A percentile compares a stretch with the other conserved stretches of the same genome.
phyloP scores from a whole-genome alignment of 495 filamentous ascomycete genomes.

The Hypoxylon lenormandii region DNA sequence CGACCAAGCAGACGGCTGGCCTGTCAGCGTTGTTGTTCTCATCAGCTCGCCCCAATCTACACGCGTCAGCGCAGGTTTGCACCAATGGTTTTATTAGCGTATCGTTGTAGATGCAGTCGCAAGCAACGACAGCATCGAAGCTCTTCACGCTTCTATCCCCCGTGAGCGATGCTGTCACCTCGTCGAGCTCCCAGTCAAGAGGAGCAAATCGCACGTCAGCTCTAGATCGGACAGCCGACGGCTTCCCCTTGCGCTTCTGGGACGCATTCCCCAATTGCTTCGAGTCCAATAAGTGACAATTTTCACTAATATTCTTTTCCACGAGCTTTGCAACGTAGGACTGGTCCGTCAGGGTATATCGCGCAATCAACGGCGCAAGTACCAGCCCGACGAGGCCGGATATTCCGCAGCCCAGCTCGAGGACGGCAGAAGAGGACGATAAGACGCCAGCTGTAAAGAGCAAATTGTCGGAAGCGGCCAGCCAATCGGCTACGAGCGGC shows the following conservation, averaged over 20 bases:
- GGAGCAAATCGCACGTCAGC: slow-evolving; percentile 60
- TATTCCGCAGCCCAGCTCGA: slow-evolving; percentile 91
- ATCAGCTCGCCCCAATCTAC: slow-evolving; percentile 64
- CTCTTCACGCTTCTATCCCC: slow-evolving; percentile 41
- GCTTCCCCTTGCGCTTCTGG: slow-evolving; percentile 43
- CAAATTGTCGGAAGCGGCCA: slow-evolving; percentile 71
- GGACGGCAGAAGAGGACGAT: slow-evolving; percentile 65
- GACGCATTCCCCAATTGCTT: slow-evolving; percentile 9
- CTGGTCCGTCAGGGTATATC: slow-evolving; percentile 88
- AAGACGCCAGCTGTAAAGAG: slow-evolving; percentile 72
- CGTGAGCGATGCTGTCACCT: slow-evolving; percentile 56
- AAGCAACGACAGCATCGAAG: slow-evolving; percentile 78
- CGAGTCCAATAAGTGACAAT: slow-evolving; percentile 48
- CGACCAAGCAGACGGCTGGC: slow-evolving; percentile 72
- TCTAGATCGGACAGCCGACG: slow-evolving; percentile 19
- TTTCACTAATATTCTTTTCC: slow-evolving; percentile 78
- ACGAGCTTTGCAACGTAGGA: slow-evolving; percentile 81
- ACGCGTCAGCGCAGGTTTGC: slow-evolving; percentile 83
- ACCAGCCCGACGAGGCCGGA: slow-evolving; percentile 78
- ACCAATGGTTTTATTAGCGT: slow-evolving; percentile 83
- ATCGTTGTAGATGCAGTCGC: slow-evolving; percentile 92
- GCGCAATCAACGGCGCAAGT: slow-evolving; percentile 69
- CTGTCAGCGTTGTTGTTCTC: slow-evolving; percentile 2
- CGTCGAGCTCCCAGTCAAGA: slow-evolving; percentile 78
- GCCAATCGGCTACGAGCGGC: slow-evolving; percentile 84